phyloP scores from a whole-genome alignment of 2,329 filamentous ascomycete species.

The Plectosphaerella plurivora region DNA sequence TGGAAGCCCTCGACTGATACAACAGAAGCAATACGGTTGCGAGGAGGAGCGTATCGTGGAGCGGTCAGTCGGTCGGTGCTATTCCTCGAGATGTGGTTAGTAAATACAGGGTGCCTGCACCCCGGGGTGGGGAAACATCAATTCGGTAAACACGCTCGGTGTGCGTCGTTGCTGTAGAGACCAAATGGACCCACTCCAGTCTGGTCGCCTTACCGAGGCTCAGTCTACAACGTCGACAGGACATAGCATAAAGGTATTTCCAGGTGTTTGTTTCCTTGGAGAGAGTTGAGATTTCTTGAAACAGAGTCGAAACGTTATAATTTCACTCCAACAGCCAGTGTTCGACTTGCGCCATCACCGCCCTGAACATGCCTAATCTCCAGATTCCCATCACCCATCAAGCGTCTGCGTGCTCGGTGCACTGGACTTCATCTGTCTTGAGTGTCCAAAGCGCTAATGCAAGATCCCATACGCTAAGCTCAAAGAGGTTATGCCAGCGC shows the following conservation, averaged over 20 bases:
- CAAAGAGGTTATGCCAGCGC: not conserved
- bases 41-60: not conserved
- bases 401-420: too few relatives aligned
- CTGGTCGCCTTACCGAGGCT: too few relatives aligned
- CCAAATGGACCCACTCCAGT: not conserved
- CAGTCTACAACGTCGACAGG: too few relatives aligned
- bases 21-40: not conserved
- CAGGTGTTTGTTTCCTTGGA: too few relatives aligned
- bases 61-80: not conserved
- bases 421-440: not conserved
- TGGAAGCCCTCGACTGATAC: not conserved
- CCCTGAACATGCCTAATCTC: too few relatives aligned
- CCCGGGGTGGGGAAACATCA: slow-evolving; percentile 3
- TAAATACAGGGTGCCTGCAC: slow-evolving; percentile 11
- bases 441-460: not conserved
- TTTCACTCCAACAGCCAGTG: too few relatives aligned
- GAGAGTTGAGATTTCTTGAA: too few relatives aligned
- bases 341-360: too few relatives aligned
- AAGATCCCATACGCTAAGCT: not conserved
- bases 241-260: too few relatives aligned
- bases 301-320: too few relatives aligned
- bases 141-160: not conserved
- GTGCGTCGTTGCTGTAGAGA: not conserved
- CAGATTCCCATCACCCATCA: too few relatives aligned
- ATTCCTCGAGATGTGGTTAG: not conserved